phyloP scores from a whole-genome alignment of 2,329 filamentous ascomycete genomes.

The Colletotrichum tanaceti region DNA sequence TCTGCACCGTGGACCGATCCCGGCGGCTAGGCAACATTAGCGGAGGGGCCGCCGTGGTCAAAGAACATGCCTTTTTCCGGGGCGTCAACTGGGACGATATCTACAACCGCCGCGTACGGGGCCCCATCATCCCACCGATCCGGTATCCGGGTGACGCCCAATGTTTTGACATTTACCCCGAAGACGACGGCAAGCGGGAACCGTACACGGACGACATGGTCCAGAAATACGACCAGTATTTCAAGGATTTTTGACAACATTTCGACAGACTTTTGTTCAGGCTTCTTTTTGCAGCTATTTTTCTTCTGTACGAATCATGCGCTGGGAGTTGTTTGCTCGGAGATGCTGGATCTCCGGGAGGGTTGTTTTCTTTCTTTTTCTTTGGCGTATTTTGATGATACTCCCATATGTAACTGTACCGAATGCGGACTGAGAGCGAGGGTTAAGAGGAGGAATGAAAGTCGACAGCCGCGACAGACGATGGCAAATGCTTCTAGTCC shows the following conservation, averaged over 20 bases:
- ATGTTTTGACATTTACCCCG: slow-evolving; percentile 87
- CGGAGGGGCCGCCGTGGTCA: slow-evolving; percentile 78
- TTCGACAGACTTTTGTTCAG: neutral
- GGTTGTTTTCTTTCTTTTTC: neutral
- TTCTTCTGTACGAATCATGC: slow-evolving; percentile 17
- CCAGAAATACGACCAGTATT: slow-evolving; percentile 76
- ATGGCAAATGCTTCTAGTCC: slow-evolving; percentile 9
- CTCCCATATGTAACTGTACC: slow-evolving; percentile 32
- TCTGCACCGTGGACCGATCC: slow-evolving; percentile 84
- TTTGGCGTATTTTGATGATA: slow-evolving; percentile 30
- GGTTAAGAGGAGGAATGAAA: neutral
- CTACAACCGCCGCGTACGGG: slow-evolving; percentile 70
- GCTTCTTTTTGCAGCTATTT: too few relatives aligned
- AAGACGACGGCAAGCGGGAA: slow-evolving; percentile 74
- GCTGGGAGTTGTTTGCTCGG: slow-evolving; percentile 15
- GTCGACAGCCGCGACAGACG: neutral
- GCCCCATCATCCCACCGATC: slow-evolving; percentile 81
- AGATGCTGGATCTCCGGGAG: neutral
- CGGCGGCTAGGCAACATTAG: slow-evolving; percentile 82
- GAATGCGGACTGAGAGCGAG: slow-evolving; percentile 16
- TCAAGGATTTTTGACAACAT: slow-evolving; percentile 72
- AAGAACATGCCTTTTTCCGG: slow-evolving; percentile 80
- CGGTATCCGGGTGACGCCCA: slow-evolving; percentile 78
- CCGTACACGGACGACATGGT: slow-evolving; percentile 77
- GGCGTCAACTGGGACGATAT: slow-evolving; percentile 80